Percentiles rank a stretch among this genome's conserved stretches.
phyloP scores from a whole-genome alignment of 345 rosid species.

The Linum usitatissimum region DNA sequence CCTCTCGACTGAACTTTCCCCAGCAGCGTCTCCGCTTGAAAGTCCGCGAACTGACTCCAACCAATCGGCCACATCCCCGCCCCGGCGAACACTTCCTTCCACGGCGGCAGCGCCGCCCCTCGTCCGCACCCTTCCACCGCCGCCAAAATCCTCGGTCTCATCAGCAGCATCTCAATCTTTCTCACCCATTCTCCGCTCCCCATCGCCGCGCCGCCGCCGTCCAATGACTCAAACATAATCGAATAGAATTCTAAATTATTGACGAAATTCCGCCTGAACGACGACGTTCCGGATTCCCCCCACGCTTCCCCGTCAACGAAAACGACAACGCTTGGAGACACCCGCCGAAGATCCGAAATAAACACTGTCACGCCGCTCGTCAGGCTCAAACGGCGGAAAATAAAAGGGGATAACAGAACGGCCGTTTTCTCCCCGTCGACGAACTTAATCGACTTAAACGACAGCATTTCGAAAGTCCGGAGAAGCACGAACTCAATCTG shows the following conservation, averaged over 20 bases:
- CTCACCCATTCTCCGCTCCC: conserved; percentile 46
- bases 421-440: conserved; percentile 59
- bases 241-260: conserved; percentile 59
- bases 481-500: conserved; percentile 61
- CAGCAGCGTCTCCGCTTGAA: conserved; percentile 64
- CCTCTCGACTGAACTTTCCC: conserved; percentile 69
- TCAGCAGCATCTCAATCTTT: conserved; percentile 51
- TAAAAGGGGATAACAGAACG: conserved; percentile 50
- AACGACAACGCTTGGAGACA: conserved; percentile 54
- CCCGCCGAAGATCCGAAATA: conserved; percentile 38
- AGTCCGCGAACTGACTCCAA: conserved; percentile 81
- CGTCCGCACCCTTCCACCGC: conserved; percentile 51
- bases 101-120: conserved; percentile 31
- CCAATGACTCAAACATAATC: conserved; percentile 73
- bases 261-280: conserved; percentile 65
- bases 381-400: conserved; percentile 47
- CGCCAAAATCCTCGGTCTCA: conserved; percentile 48
- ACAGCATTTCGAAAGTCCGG: conserved; percentile 59
- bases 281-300: conserved; percentile 34
- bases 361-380: conserved; percentile 32
- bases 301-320: conserved; percentile 65
- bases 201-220: conserved; percentile 32
- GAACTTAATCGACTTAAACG: conserved; percentile 61
- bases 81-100: conserved; percentile 62
- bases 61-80: conserved; percentile 72